A percentile compares a stretch with the other conserved stretches of the same genome.
These are phyloP conservation scores for Pythium apleroticum DNA, from an alignment of 352 stramenopile species.

Conservation along the genomic window DNA sequence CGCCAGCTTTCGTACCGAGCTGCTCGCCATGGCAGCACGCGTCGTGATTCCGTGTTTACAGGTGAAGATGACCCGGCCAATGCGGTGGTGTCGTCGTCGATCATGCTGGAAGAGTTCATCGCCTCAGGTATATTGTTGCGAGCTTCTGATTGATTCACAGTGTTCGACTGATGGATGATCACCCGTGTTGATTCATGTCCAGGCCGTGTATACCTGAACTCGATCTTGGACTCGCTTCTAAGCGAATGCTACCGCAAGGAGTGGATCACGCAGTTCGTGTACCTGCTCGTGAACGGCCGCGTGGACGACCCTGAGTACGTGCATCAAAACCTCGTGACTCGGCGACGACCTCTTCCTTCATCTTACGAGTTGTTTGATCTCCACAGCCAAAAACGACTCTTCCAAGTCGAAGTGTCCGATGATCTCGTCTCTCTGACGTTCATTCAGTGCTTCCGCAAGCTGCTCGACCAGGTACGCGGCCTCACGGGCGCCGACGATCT, in stretches of 20 bases:
- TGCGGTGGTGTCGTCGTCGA: constrained; percentile 33
- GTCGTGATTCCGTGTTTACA: constrained; percentile 46
- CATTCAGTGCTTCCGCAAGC: constrained; percentile 64
- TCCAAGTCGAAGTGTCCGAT: constrained; percentile 60
- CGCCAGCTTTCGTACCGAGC: constrained; percentile 49
- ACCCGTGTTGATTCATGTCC: background rate
- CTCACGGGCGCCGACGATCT: too few species aligned
- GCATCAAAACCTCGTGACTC: background rate
- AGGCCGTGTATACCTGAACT: constrained; percentile 76
- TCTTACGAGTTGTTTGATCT: background rate
- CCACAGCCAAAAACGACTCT: constrained; percentile 54
- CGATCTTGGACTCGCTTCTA: constrained; percentile 68
- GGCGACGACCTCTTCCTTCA: background rate
- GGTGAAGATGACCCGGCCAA: constrained; percentile 37
- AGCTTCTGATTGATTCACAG: background rate
- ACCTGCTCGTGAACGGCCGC: constrained; percentile 62
- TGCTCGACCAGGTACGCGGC: constrained; percentile 56
- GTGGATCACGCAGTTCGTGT: constrained; percentile 69
- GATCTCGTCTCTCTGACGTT: constrained; percentile 53
- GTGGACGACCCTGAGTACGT: constrained; percentile 57
- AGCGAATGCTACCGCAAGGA: constrained; percentile 80
- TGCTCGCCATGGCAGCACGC: constrained; percentile 33
- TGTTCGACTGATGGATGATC: background rate
- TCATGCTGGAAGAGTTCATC: constrained; percentile 74
- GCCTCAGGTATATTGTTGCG: constrained; percentile 38